Evolutionary conservation across 345 rosid genomes (phyloP), one percentile per base, ranked within the genome.

Genomic region (Dimocarpus longan): DNA sequence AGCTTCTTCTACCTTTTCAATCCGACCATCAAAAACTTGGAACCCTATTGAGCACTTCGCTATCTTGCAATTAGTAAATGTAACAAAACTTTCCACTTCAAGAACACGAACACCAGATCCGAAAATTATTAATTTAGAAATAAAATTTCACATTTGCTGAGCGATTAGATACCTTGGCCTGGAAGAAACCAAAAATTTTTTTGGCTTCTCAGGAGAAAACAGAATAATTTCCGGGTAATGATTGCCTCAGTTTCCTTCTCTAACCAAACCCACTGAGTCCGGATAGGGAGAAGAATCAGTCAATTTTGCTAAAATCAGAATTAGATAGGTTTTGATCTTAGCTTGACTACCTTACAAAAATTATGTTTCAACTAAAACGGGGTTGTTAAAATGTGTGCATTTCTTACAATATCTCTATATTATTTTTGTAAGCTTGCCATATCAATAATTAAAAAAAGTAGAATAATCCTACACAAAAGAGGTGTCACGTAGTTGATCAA

Each of bases 21-120:
- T 80, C 76, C 70, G 48, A 65, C 8, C 68, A 77, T 83, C 82
- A 66, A 79, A 84, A 42, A 75, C 85, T 79, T 83, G 77, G 77
- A 59, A 7, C 8, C n/a, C n/a, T 50, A 50, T 50, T 16, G 6
- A 50, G 56, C 15, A 3, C 44, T 42, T 42, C 19, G 8, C 18
- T 52, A 52, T 15, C 57, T 52, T 52, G 19, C 22, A 18, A n/a
- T n/a, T n/a, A n/a, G 21, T 57, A 57, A 50, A 42, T 62, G 39
- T 68, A 59, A 56, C 32, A 65, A 73, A 43, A n/a, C 18, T 19
- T 24, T 37, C 18, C 50, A 57, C 57, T 39, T 24, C 28, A 24
- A 72, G 69, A 71, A 22, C 9, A 32, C 50, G 71, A 72, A 5
- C 5, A 1, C 3, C 1, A 0, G 18, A 50, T 50, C 4, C 5